Base-by-base conservation (phyloP, 768 basidiomycete genomes). In the Stropharia rugosoannulata region DNA sequence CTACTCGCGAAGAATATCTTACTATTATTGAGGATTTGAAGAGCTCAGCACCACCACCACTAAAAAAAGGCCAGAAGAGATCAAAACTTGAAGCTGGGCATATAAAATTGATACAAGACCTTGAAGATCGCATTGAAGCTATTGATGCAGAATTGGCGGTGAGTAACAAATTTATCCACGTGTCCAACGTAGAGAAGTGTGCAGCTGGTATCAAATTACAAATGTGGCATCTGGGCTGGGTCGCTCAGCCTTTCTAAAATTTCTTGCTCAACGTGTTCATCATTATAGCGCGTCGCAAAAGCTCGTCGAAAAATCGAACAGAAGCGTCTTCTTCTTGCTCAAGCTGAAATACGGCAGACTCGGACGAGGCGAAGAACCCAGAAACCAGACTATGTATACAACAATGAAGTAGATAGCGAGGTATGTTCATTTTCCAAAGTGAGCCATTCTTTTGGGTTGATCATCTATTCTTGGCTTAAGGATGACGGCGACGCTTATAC, bases 341-440 rank as follows among this genome's bases (percentile, higher is more conserved):
- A 91, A 67, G 84, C 87, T 37, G 90, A 92, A 67, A 73, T 91
- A 56, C 82, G 90, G 58, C 84, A 86, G 69, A 93, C 90, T 25
- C 80, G 92, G 57, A 93, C 91, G 16, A 80, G 90, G 57, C 79
- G 87, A 51, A 81, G 82, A 70, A 84, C 86, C 2, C 80, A 81
- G 41, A 84, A 82, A 59, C 88, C 89, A 45, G 88, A 92, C 75
- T 94, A 94, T 70, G 89, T 89, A 49, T 91, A 93, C 70, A 77
- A 80, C 64, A 81, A 86, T 62, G 78, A 79, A 55, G 72, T 76
- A 61, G 83, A 81, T 55, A 87, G 84, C 62, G 90, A 88, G 71
- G 87, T 76, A 76, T 73, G 83, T 74, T 45, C 40, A 59, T 44
- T 53, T 54, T 44, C 51, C 51, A 51, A 54, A 18, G 39, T 54